Evolutionary conservation across 371 early-diverging fungal genomes (phyloP).

Genomic region (Circinella umbellata): DNA sequence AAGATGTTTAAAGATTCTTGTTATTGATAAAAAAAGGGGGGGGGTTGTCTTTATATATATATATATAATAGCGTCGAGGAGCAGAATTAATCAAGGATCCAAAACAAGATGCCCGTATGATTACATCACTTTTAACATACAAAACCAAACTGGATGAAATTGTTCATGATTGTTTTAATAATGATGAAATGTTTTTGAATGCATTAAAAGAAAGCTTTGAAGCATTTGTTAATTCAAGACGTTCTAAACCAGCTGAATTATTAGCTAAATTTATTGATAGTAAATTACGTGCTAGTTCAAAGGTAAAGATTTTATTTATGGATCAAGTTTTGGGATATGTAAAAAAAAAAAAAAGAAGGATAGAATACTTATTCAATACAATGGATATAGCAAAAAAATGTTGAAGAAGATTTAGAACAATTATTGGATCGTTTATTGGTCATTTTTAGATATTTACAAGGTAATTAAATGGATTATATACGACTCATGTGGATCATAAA

Average conservation of each 20-base stretch:
- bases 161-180: constrained; percentile 63
- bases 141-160: constrained; percentile 72
- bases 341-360: no score
- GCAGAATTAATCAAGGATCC: constrained; percentile 33
- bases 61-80: constrained; percentile 27
- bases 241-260: constrained; percentile 88
- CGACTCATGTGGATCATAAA: not conserved
- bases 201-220: constrained; percentile 88
- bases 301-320: constrained; percentile 32
- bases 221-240: constrained; percentile 81
- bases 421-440: constrained; percentile 73
- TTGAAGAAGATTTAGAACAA: constrained; percentile 70
- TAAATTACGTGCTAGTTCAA: constrained; percentile 47
- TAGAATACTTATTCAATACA: not conserved
- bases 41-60: no score
- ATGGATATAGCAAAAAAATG: constrained; percentile 34
- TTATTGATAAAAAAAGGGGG: not conserved
- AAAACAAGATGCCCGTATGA: constrained; percentile 44
- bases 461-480: constrained; percentile 20
- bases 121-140: constrained; percentile 71
- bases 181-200: constrained; percentile 62
- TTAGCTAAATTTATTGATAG: constrained; percentile 85
- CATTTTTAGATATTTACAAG: constrained; percentile 89
- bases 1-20: not conserved
- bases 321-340: no score